Base-by-base conservation (phyloP, 495 filamentous ascomycete species). In the Lasiosphaeria ovina region DNA sequence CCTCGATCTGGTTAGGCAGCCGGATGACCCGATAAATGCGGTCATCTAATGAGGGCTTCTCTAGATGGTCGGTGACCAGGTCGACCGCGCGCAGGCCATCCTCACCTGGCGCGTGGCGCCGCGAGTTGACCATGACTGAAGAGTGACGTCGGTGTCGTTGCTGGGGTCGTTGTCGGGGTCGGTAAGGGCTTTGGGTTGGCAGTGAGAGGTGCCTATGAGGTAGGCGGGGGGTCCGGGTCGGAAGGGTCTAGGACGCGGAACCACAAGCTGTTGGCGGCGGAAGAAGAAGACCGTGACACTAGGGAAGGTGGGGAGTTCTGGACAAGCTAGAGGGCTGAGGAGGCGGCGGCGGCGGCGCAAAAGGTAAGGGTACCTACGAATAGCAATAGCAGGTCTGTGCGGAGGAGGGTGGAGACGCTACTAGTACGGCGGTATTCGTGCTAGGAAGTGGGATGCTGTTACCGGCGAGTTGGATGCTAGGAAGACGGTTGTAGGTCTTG, bases 1-100 rank as follows among this genome's bases (percentile, higher is more conserved):
- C 94, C 77, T 99, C 95, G n/a, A 99, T 85, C 75, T 92, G 76
- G 72, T 98, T 99, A 4, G 85, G 77, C 49, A 99, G 77, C 58
- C 83, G 83, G 61, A 98, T 87, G 65, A 99, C 92, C 38, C 93
- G 82, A 71, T 99, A 99, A 3, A 83, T 83, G 17, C 94, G 84
- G 70, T 97, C 87, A 71, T 98, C 94, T 40, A 97, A 80, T 59
- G 87, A 88, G 3, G 94, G 93, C 62, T 87, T 89, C 78, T 98
- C 91, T 51, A 99, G 75, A 40, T 82, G 70, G 72, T 97, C 90
- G 38, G 93, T 86, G 59, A 98, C 77, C 59, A 85, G 79, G 70
- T 89, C 82, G 62, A 87, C 84, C 8, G 82, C 77, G 53, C 77
- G 64, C 70, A 59, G 57, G 48, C 48, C 40, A 48, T 59, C 50